Base-by-base conservation (phyloP, 1,284 basidiomycete genomes). In the Rhodotorula sp. region DNA sequence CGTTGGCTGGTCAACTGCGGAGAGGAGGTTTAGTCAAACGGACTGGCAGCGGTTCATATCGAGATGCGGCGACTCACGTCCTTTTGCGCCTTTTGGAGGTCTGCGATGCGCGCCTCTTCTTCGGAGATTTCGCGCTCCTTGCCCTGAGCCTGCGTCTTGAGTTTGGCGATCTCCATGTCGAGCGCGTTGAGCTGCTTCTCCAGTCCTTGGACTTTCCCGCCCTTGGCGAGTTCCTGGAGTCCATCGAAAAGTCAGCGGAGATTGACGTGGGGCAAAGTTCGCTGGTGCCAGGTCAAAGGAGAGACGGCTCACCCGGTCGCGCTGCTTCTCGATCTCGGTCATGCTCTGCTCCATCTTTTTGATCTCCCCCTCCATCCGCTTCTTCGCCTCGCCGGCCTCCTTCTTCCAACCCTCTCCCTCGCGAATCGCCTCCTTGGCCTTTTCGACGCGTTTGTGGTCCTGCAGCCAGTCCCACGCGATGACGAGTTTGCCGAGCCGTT, bases 381-480 rank as follows among this genome's bases (percentile, higher is more conserved):
- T 47, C 63, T 69, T 80, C 75, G 75, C 82, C 79, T 79, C 80
- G 66, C 84, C 85, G 60, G 86, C 83, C 46, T 82, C 79, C 31
- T 82, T 79, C 56, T 34, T 34, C 68, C 84, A 83, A 66, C 84
- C 83, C 69, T 87, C 86, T 48, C 85, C 81, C 68, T 82, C 78
- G 61, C 77, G 77, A 20, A 83, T 79, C 65, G 83, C 80, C 67
- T 81, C 80, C 62, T 82, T 79, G 47, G 81, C 82, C 49, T 84
- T 83, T 49, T 82, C 82, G 48, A 82, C 81, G 47, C 79, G 76
- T 26, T 64, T 84, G 79, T 31, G 84, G 82, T 18, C 83, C 84
- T 29, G 88, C 85, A 86, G 86, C 92, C 94, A 99, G 76, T 98
- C 93, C 85, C 88, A 92, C 0, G 97, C 97, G 34, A 90, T 88